Conservation (phyloP, 768 basidiomycete species). For the Hemileccinum impolitum region DNA sequence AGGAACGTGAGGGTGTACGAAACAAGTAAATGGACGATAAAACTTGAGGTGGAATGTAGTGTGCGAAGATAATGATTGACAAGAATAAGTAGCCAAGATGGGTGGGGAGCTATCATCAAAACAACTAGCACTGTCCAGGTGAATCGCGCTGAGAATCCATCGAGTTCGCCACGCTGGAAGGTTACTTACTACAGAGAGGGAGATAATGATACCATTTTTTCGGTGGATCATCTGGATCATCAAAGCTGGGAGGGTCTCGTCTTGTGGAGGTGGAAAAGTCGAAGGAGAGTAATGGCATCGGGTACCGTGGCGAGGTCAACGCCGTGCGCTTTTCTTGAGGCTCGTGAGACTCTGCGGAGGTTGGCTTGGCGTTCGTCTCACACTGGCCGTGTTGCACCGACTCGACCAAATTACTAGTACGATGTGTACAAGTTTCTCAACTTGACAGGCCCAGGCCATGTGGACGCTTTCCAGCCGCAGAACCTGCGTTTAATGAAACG, state of each 20-base stretch:
- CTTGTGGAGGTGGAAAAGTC: conserved; percentile 16
- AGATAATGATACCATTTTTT: conserved; percentile 57
- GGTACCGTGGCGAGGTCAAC: conserved; percentile 2
- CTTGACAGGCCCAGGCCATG: too few species aligned
- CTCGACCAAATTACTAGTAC: too few species aligned
- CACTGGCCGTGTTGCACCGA: too few species aligned
- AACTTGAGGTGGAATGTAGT: conserved; percentile 43
- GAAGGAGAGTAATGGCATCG: conserved; percentile 32
- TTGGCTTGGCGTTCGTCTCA: background rate
- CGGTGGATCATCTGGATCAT: conserved; percentile 34
- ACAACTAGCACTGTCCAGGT: conserved; percentile 41
- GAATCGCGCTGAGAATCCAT: conserved; percentile 4
- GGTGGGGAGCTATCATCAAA: conserved; percentile 69
- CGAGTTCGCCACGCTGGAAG: background rate
- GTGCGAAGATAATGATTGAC: conserved; percentile 63
- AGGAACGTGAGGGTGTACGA: conserved; percentile 67
- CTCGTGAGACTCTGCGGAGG: background rate
- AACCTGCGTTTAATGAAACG: too few species aligned
- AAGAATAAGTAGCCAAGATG: conserved; percentile 66
- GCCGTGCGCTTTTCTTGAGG: background rate
- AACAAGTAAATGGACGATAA: conserved; percentile 52
- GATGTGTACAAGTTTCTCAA: too few species aligned
- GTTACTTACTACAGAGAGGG: conserved; percentile 50
- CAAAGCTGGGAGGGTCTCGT: conserved; percentile 9
- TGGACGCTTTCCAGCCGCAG: too few species aligned